A percentile compares a stretch with the other conserved stretches of the same genome.
These are phyloP conservation scores for Populus davidiana DNA, from an alignment of 345 rosid genomes.

Conservation along the genomic window DNA sequence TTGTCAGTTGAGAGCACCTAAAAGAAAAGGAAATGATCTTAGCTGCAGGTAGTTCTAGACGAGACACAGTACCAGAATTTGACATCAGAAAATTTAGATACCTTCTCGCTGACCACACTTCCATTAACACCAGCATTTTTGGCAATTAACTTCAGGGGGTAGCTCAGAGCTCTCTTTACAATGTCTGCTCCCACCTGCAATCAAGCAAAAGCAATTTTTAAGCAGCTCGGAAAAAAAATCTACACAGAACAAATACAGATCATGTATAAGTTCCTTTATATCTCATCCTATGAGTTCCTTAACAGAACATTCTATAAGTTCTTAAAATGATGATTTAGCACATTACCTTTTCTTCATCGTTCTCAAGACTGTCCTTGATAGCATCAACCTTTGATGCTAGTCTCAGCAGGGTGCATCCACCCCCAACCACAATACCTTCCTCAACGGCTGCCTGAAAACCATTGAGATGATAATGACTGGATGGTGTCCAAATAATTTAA, in stretches of 20 bases:
- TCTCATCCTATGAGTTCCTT: background rate
- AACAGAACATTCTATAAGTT: background rate
- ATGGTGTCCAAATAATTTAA: background rate
- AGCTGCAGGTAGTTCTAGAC: background rate
- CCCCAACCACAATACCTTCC: conserved; percentile 49
- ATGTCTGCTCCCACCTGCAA: conserved; percentile 91
- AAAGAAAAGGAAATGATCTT: background rate
- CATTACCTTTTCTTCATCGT: conserved; percentile 86
- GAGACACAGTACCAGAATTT: background rate
- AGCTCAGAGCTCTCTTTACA: conserved; percentile 82
- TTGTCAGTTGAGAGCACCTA: conserved; percentile 81
- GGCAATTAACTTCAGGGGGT: conserved; percentile 87
- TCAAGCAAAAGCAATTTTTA: background rate
- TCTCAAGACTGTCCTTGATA: conserved; percentile 61
- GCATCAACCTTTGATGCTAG: conserved; percentile 32
- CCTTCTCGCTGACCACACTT: conserved; percentile 94
- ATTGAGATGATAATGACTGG: background rate
- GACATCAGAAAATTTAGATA: background rate
- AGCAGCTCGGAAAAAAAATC: background rate
- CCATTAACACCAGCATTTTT: conserved; percentile 96
- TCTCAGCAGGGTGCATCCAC: conserved; percentile 55
- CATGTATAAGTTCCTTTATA: background rate
- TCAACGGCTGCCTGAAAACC: conserved; percentile 44
- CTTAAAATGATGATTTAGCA: background rate
- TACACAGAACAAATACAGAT: background rate